phyloP scores from a whole-genome alignment of 345 rosid genomes.

The Salix brachista region DNA sequence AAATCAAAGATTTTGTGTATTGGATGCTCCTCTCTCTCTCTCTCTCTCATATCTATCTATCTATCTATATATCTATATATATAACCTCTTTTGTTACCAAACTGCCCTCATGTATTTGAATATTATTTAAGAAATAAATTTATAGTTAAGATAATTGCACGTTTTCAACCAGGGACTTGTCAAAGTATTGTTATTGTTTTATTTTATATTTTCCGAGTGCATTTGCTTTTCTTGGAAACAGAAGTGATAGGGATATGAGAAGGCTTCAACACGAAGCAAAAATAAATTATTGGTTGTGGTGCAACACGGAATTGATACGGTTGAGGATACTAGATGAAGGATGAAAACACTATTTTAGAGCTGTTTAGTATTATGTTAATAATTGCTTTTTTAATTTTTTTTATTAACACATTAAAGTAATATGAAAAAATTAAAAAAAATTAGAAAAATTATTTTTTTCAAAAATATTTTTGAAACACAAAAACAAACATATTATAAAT shows the following conservation, averaged over 20 bases:
- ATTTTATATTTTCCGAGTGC: constrained; percentile 18
- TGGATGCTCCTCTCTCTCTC: not conserved
- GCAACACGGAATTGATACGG: not conserved
- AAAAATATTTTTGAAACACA: too few species aligned
- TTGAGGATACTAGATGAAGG: not conserved
- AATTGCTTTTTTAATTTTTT: too few species aligned
- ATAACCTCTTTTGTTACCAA: constrained; percentile 2
- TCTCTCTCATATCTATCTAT: too few species aligned
- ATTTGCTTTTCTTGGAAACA: constrained; percentile 25
- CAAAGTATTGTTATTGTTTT: constrained; percentile 3
- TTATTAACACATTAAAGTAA: too few species aligned
- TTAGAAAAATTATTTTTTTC: too few species aligned
- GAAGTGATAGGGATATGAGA: constrained; percentile 16
- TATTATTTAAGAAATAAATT: not conserved
- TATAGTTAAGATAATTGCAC: constrained; percentile 6
- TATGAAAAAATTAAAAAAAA: too few species aligned
- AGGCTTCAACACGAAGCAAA: constrained; percentile 38
- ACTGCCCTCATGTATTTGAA: constrained; percentile 12
- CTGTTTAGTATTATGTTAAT: too few species aligned
- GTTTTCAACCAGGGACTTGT: constrained; percentile 6
- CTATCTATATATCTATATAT: not conserved
- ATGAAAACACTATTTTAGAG: too few species aligned
- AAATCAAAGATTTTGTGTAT: constrained; percentile 1
- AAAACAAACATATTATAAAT: too few species aligned
- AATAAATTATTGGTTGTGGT: constrained; percentile 16